Base-by-base conservation (phyloP, 768 basidiomycete genomes). In the Podaxis rugospora region DNA sequence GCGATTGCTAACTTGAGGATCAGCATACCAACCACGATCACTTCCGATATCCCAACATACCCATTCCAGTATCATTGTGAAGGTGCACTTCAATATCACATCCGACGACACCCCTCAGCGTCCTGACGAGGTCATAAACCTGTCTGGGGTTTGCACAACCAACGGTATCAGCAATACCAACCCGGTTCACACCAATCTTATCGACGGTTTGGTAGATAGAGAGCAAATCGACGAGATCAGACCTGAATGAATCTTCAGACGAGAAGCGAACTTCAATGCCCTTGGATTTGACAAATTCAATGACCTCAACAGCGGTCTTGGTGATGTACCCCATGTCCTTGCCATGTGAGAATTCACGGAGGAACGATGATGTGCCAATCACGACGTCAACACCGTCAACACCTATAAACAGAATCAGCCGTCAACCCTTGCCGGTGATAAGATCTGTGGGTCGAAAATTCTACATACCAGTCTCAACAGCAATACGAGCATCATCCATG, bases 311-410 rank as follows among this genome's bases (percentile, higher is more conserved):
- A 62, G 96, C 96, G 40, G 93, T 91, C 79, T 95, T 98, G 81
- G 96, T 96, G 80, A 99, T 99, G 79, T 97, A 99, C 50, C 93
- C 79, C 93, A 99, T 99, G 75, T 98, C 97, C 85, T 98, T 99
- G 70, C 97, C 97, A 74, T 99, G 97, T 27, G 96, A 98, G 84
- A 98, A 97, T 79, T 99, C 95, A 68, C 96, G 90, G 53, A 98
- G 88, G 90, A 97, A 99, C 44, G 95, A 98, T 9, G 95, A 98
- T 7, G 97, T 98, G 37, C 97, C 96, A 65, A 99, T 98, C 74
- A 98, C 97, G 66, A 98, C 94, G 74, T 98, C 96, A 63, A 98
- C 97, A 73, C 97, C 97, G 71, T 98, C 95, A 47, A 99, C 96
- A 72, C 95, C 94, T 94, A 67, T n/a, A 27, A 51, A 57, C 21